These are phyloP conservation scores for Euryodendron excelsum DNA, from an alignment of 148 eudicot species.

Conservation along the genomic window DNA sequence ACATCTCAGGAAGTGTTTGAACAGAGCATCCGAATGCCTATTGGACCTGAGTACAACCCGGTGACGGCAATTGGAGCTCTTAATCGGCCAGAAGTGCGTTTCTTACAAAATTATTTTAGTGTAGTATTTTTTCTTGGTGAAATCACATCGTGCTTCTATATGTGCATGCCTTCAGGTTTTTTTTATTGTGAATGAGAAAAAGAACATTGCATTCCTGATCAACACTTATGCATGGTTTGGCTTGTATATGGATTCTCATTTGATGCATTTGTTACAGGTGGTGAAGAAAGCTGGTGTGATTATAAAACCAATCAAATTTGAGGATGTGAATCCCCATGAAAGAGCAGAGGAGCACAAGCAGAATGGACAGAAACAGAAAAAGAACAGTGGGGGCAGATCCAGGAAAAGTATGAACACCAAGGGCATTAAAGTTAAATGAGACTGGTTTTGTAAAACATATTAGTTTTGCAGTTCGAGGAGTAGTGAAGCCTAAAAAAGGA, in stretches of 20 bases:
- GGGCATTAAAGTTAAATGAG: conserved; percentile 4
- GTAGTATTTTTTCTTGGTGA: neutral
- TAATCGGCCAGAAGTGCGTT: conserved; percentile 78
- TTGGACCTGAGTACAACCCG: conserved; percentile 95
- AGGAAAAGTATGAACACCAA: neutral
- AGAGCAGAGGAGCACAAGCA: conserved; percentile 41
- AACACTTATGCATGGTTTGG: neutral
- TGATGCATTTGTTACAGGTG: conserved; percentile 49
- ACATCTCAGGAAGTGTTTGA: conserved; percentile 68
- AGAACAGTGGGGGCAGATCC: conserved; percentile 29
- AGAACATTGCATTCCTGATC: neutral
- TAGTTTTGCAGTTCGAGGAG: neutral
- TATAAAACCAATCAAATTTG: conserved; percentile 67
- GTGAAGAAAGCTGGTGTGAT: conserved; percentile 80
- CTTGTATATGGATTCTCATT: conserved; percentile 6
- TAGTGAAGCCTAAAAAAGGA: neutral
- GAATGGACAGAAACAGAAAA: conserved; percentile 37
- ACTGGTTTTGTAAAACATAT: neutral
- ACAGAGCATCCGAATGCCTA: conserved; percentile 74
- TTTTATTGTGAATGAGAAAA: neutral
- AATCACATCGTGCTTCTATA: neutral
- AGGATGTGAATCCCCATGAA: conserved; percentile 68
- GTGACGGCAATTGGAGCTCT: conserved; percentile 61
- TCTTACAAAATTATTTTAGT: neutral
- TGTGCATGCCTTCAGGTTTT: neutral